Evolutionary conservation across 768 basidiomycete species (phyloP).

Genomic region (Lentinus tigrinus): DNA sequence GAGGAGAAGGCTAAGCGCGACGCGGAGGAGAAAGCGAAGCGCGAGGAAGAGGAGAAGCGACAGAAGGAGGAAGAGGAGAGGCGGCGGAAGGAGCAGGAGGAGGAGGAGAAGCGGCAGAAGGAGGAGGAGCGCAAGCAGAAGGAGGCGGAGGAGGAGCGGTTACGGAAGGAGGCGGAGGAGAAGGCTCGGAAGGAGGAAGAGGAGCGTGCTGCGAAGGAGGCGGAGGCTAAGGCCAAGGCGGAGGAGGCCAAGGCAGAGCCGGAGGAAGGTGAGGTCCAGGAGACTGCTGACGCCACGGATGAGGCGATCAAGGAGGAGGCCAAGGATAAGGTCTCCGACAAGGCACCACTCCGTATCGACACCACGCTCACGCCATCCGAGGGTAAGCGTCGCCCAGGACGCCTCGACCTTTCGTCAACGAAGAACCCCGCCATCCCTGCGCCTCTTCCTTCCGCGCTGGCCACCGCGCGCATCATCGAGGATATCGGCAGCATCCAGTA

Average conservation of each 20-base stretch:
- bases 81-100: conserved; percentile 45
- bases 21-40: conserved; percentile 33
- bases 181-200: conserved; percentile 36
- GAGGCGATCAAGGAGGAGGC: conserved; percentile 32
- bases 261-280: conserved; percentile 48
- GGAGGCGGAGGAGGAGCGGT: conserved; percentile 38
- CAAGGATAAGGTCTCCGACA: conserved; percentile 44
- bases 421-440: conserved; percentile 41
- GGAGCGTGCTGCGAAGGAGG: conserved; percentile 31
- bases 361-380: conserved; percentile 47
- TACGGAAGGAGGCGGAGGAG: conserved; percentile 25
- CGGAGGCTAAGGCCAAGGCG: conserved; percentile 20
- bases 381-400: conserved; percentile 63
- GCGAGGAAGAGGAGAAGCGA: conserved; percentile 37
- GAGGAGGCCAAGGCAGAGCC: conserved; percentile 40
- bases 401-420: conserved; percentile 64
- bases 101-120: conserved; percentile 29
- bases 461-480: conserved; percentile 82
- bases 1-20: conserved; percentile 55
- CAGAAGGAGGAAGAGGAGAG: conserved; percentile 42
- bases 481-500: conserved; percentile 78
- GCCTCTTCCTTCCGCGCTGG: conserved; percentile 63
- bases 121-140: conserved; percentile 41
- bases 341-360: conserved; percentile 65
- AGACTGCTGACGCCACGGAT: conserved; percentile 22